Base-by-base conservation (phyloP, 768 basidiomycete species). In the Trametes maxima region DNA sequence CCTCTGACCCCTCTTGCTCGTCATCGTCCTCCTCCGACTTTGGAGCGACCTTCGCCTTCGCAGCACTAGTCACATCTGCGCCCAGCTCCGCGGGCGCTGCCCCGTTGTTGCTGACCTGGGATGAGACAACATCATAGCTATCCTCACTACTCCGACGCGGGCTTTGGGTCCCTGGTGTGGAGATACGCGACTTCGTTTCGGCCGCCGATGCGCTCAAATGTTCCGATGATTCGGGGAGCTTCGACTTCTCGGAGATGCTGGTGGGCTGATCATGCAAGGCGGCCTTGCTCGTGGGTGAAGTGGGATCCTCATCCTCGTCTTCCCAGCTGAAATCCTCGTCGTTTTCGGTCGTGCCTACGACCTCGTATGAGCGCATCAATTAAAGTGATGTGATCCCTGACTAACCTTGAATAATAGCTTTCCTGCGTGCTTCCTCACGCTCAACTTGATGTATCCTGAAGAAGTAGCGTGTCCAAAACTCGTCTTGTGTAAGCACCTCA, bases 261-360 rank as follows among this genome's bases (percentile, higher is more conserved):
- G n/a, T 17, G 1, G 51, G 35, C 39, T 45, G 36, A 7, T 37
- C 25, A 19, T 24, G 25, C 12, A 45, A 28, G 17, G 56, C 35
- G 3, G 54, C 8, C 6, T 51, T 57, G 10, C 53, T 46, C 3
- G 57, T 57, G 13, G 67, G 67, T 11, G 62, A 61, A 8, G 68
- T 64, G 40, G 71, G 65, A 37, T 90, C 89, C n/a, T 93, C 92
- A n/a, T 95, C 93, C 52, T 88, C 86, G 56, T 92, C 92, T 70
- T 95, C 94, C 94, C 94, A 96, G 68, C 85, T 90, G 74, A 96
- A 94, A 60, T 92, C 89, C 36, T 95, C 94, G 46, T 96, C 94
- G 25, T 81, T 84, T 59, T 89, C 85, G 8, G 78, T 73, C 3
- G 86, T 78, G n/a, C 81, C 85, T 87, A 63, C 59, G 51, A 60